Conservation (phyloP, 257 asterid genomes). For the Hygrophila difformis region DNA sequence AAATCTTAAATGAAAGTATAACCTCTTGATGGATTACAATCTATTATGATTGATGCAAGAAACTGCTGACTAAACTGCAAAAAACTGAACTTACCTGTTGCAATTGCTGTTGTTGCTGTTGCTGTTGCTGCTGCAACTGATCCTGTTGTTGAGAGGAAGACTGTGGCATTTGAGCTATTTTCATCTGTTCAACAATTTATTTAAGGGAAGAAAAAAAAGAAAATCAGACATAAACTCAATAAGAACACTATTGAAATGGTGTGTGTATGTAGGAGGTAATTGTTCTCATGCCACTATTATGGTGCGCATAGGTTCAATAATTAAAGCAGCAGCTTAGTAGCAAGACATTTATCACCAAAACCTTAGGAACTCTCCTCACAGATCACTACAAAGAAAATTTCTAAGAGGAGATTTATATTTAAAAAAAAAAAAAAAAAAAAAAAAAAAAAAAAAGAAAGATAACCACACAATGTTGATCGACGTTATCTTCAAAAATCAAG, state of each 20-base stretch:
- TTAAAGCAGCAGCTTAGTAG: background rate
- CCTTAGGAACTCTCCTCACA: background rate
- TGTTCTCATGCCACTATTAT: background rate
- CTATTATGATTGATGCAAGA: slow-evolving; percentile 10
- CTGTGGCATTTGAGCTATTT: slow-evolving; percentile 50
- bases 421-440: too few species aligned
- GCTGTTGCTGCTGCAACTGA: slow-evolving; percentile 53
- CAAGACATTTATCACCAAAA: background rate
- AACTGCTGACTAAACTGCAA: slow-evolving; percentile 8
- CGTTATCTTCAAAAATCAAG: too few species aligned
- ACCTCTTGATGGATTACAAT: slow-evolving; percentile 2
- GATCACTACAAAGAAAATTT: too few species aligned
- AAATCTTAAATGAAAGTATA: background rate
- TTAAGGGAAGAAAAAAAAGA: too few species aligned
- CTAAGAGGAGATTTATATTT: too few species aligned
- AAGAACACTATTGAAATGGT: background rate
- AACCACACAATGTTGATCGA: too few species aligned
- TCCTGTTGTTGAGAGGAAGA: slow-evolving; percentile 56
- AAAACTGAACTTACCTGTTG: slow-evolving; percentile 38
- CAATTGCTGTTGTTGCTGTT: slow-evolving; percentile 39
- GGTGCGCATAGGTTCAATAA: background rate
- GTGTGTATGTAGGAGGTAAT: background rate
- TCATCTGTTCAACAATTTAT: too few species aligned
- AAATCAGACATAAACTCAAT: slow-evolving; percentile 6
- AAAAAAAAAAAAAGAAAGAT: too few species aligned